phyloP scores from a whole-genome alignment of 352 stramenopile genomes.

The Phytophthora vignae region DNA sequence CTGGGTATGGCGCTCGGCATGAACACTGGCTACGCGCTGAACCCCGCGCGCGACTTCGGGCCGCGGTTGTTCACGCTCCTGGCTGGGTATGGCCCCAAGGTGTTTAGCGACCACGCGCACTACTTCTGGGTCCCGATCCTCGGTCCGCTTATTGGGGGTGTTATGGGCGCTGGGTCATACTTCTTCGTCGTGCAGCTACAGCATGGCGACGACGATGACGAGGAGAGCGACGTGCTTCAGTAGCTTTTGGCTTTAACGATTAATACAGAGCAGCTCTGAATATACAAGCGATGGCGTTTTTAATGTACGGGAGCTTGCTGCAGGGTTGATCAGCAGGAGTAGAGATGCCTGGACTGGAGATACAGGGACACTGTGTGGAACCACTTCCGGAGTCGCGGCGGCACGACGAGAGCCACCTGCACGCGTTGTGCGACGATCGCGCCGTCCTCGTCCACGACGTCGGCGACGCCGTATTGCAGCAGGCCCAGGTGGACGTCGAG shows the following conservation, averaged over 20 bases:
- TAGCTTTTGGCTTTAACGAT: neutral
- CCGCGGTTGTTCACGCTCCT: slow-evolving; percentile 54
- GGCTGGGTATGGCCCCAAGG: slow-evolving; percentile 56
- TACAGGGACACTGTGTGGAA: slow-evolving; percentile 5
- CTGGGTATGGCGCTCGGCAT: slow-evolving; percentile 67
- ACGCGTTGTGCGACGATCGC: slow-evolving; percentile 27
- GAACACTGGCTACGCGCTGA: slow-evolving; percentile 49
- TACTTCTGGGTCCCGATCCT: slow-evolving; percentile 75
- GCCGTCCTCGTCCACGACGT: slow-evolving; percentile 27
- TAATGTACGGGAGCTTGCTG: neutral
- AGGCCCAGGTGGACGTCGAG: slow-evolving; percentile 16
- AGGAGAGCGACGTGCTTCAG: slow-evolving; percentile 11
- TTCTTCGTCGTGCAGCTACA: slow-evolving; percentile 62
- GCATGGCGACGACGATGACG: slow-evolving; percentile 37
- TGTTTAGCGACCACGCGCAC: slow-evolving; percentile 53
- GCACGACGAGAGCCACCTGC: slow-evolving; percentile 18
- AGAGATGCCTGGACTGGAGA: slow-evolving; percentile 17
- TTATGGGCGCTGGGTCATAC: slow-evolving; percentile 58
- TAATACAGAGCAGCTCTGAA: neutral
- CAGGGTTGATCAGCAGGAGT: neutral
- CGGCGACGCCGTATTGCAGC: slow-evolving; percentile 22
- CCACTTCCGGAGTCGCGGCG: slow-evolving; percentile 11
- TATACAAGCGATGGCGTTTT: neutral
- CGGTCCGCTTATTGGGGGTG: slow-evolving; percentile 48
- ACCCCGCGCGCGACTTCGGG: slow-evolving; percentile 53